These are phyloP conservation scores for Porphyra umbilicalis DNA, from an alignment of 31 red algal genomes.

Conservation along the genomic window DNA sequence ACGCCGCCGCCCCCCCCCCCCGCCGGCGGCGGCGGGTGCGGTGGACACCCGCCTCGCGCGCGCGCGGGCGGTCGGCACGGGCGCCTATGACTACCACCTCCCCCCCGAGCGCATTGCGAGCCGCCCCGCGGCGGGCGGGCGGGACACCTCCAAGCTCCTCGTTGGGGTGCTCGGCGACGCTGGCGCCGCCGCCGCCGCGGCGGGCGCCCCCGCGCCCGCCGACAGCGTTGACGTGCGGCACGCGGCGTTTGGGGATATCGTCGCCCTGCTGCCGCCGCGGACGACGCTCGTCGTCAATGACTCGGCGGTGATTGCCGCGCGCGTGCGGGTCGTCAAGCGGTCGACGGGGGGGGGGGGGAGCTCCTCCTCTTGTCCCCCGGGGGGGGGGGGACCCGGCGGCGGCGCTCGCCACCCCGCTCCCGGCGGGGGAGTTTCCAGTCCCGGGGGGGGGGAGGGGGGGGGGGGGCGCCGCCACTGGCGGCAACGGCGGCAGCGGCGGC, in stretches of 20 bases:
- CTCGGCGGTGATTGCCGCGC: slow-evolving; percentile 71
- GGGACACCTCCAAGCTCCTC: slow-evolving; percentile 59
- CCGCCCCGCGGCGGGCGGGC: slow-evolving; percentile 39
- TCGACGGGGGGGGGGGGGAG: slow-evolving; percentile 51
- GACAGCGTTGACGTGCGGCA: slow-evolving; percentile 2
- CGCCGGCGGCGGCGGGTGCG: no score
- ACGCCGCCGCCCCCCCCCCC: no score
- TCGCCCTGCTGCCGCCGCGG: slow-evolving; percentile 31
- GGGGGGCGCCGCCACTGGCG: background rate
- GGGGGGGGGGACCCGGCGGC: slow-evolving; percentile 19
- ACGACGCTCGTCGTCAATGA: slow-evolving; percentile 69
- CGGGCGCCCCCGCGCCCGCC: slow-evolving; percentile 2
- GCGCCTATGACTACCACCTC: slow-evolving; percentile 61
- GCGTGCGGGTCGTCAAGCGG: slow-evolving; percentile 54
- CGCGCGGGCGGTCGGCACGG: slow-evolving; percentile 2
- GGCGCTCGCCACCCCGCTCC: slow-evolving; percentile 18
- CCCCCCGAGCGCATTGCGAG: slow-evolving; percentile 59
- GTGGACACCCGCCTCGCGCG: background rate
- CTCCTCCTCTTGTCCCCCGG: slow-evolving; percentile 62
- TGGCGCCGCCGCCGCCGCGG: background rate
- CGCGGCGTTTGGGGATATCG: slow-evolving; percentile 42
- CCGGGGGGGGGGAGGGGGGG: background rate
- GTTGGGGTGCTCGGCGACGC: slow-evolving; percentile 3
- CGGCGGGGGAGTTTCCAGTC: background rate
- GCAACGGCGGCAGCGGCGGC: background rate